Evolutionary conservation across 2,329 filamentous ascomycete genomes (phyloP), one percentile per base, ranked within the genome.

Genomic region (Neospermospora avenae): DNA sequence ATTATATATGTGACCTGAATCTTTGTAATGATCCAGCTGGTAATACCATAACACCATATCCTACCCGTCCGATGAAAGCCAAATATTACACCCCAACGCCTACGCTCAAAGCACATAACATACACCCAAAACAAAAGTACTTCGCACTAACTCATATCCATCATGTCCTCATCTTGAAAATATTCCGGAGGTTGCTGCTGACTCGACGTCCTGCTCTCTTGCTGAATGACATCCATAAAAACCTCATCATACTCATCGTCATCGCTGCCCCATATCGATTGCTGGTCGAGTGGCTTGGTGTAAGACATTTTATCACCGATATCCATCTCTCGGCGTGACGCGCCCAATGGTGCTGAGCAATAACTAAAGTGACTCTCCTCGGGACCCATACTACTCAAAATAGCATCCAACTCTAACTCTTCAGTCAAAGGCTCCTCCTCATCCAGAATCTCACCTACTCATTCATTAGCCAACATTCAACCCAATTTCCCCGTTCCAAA

Each of bases 191-290:
- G 51, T 59, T 63, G 67, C 18, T 65, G 63, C 46, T 71, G 70
- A 64, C 55, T 64, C 46, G 64, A 61, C 22, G 55, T 61, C 14
- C 73, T 56, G 5, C 44, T 69, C 51, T 80, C 76, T 62, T 79
- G 74, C n/a, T 81, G 77, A 54, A 84, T 73, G 39, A 90, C 71
- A 65, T 90, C 85, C 77, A 84, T 82, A 71, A 96, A 87, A 10
- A 87, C 73, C 49, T 79, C 75, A 64, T 87, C 84, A 67, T 86
- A 87, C 45, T 86, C 84, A 14, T 81, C 81, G 48, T 86, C 83
- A 55, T 86, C 84, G 55, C 68, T 71, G 39, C 69, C 71, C 61
- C 70, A 72, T 11, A 61, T 59, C 24, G 55, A 35, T 45, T 55
- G 57, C 35, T 65, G 63, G 31, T 55, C 28, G 25, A 48, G 22